Base-by-base conservation (phyloP, 2,329 filamentous ascomycete genomes). In the Colletotrichum echinochloae region DNA sequence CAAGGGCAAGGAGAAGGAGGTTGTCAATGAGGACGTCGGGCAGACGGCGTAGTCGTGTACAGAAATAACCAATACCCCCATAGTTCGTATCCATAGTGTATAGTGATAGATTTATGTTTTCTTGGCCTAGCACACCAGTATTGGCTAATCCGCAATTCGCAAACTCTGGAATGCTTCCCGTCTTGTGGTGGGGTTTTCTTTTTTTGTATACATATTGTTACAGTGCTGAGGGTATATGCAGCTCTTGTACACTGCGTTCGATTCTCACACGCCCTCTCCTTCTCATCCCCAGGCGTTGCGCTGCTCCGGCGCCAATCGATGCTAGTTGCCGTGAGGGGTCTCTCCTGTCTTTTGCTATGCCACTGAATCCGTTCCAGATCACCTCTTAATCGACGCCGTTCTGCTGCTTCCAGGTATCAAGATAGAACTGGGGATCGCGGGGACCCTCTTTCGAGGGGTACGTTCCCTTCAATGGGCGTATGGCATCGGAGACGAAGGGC, bases 401-500 rank as follows among this genome's bases (percentile, higher is more conserved):
- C 81, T 90, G 88, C 12, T 80, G 77, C 84, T 92, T 93, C 91
- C 91, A 93, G 76, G 86, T 84, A 73, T 87, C 82, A 56, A 93
- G 81, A 77, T 92, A 93, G 51, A 86, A 79, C 74, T 86, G 81
- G n/a, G 90, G 88, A 76, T 88, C 88, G 74, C 88, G 83, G 14
- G 90, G 88, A 20, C 90, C 90, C 73, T 77, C 77, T 41, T 85
- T 82, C 30, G 84, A 84, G 73, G 87, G 83, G 78, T 89, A 91
- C 70, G 84, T 83, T 57, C 89, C 90, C 61, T 81, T 82, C 28
- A 82, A 78, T 48, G 83, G 80, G 73, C 84, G 81, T 66, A 94
- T 84, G 71, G 86, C 87, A 60, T 84, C 84, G 67, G 90, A 89
- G 61, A 96, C 92, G 76, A 95, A 97, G 1, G 94, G 94, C 3